A percentile compares a stretch with the other conserved stretches of the same genome.
Conservation (phyloP, 345 rosid species). For the Ricinus communis region DNA sequence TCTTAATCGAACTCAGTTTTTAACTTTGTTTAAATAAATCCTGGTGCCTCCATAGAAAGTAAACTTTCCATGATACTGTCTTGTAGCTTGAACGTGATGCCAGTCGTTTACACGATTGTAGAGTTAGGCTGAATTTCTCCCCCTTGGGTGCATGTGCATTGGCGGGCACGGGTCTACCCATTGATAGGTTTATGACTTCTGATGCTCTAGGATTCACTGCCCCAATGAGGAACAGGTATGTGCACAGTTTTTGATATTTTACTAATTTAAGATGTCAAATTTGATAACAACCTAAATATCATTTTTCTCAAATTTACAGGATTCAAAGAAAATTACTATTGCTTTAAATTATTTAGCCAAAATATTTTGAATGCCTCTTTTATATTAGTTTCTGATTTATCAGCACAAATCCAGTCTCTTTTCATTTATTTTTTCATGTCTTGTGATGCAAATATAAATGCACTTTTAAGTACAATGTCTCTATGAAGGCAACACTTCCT, state of each 20-base stretch:
- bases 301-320: not conserved
- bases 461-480: not conserved
- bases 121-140: constrained; percentile 67
- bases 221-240: constrained; percentile 93
- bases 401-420: not conserved
- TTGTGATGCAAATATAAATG: not conserved
- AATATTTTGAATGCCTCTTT: not conserved
- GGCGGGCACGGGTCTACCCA: constrained; percentile 95
- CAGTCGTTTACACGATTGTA: constrained; percentile 77
- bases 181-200: constrained; percentile 85
- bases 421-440: too few relatives aligned
- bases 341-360: not conserved
- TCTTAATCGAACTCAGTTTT: not conserved
- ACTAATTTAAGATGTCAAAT: not conserved
- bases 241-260: not conserved
- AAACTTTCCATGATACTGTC: constrained; percentile 6
- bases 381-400: not conserved
- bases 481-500: not conserved
- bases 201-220: constrained; percentile 69
- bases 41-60: not conserved
- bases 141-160: constrained; percentile 97
- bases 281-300: not conserved
- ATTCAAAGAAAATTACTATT: not conserved
- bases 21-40: not conserved
- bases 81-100: constrained; percentile 95